Evolutionary conservation across 257 asterid species (phyloP), one percentile per base, ranked within the genome.

Genomic region (Jacaranda mimosifolia): DNA sequence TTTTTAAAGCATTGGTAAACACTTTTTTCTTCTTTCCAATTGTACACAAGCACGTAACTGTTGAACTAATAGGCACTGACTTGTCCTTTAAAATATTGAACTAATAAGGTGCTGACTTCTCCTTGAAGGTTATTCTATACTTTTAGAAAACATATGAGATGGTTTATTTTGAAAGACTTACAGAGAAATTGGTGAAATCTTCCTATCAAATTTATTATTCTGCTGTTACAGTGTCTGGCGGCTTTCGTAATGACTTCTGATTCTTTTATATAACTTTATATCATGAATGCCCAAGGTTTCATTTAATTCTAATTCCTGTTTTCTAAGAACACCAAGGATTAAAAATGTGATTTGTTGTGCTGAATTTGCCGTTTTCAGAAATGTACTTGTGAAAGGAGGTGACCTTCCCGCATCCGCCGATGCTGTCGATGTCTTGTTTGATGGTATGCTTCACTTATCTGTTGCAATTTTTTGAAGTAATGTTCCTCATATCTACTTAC

Each of bases 341-440:
- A 38, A 67, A 19, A 43, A 17, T 48, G 18, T 53, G 56, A 51
- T 58, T 1, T 51, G 21, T 32, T 56, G 5, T 48, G 38, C 63
- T 18, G 8, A 60, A 42, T 43, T 74, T 70, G 10, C 38, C 64
- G 55, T 56, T 77, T 77, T 63, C 91, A 94, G 99, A 77, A 81
- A 90, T 74, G 99, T 95, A 70, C 97, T 95, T 48, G 97, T 95
- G 72, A 95, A 95, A 87, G 99, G 99, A 60, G 99, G 99, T 36
- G 97, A 93, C 79, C 98, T 95, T 48, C 94, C 96, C 45, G 85
- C 82, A 59, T 86, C 96, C 32, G 83, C 81, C 36, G 99, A 93
- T 76, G 99, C 99, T 51, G 87, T 93, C 57, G 99, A 95, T 85
- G 96, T 95, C 81, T 86, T 95, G 51, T 95, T 84, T 81, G 98